Conservation (phyloP, 345 rosid species). For the Clarkia xantiana region DNA sequence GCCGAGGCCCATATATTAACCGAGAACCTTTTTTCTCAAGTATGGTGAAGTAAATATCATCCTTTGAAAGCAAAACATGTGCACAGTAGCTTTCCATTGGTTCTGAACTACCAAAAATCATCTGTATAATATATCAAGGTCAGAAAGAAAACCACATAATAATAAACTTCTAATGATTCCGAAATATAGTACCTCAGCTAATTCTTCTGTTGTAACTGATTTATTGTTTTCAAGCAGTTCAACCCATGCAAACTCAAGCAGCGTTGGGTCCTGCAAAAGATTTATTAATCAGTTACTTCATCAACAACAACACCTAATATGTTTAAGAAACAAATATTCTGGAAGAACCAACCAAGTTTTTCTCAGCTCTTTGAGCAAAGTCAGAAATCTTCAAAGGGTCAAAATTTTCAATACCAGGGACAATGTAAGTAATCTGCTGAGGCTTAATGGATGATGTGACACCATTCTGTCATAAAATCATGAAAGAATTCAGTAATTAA, state of each 20-base stretch:
- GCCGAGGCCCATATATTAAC: conserved; percentile 60
- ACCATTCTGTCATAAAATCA: conserved; percentile 51
- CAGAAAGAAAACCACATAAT: conserved; percentile 16
- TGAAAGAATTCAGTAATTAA: not conserved
- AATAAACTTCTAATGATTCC: conserved; percentile 2
- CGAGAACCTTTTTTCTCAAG: conserved; percentile 56
- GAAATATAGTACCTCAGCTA: conserved; percentile 62
- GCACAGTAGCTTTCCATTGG: conserved; percentile 88
- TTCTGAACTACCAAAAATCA: conserved; percentile 66
- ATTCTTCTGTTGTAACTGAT: conserved; percentile 66
- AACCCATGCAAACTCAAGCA: conserved; percentile 89
- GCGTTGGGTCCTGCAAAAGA: conserved; percentile 51
- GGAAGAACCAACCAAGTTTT: conserved; percentile 48
- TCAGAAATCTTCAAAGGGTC: conserved; percentile 46
- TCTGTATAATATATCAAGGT: conserved; percentile 36
- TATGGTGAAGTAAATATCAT: conserved; percentile 64
- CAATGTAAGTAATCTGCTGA: conserved; percentile 70
- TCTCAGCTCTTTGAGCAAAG: conserved; percentile 50
- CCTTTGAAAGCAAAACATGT: conserved; percentile 76
- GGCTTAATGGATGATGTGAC: conserved; percentile 62
- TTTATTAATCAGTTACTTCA: conserved; percentile 1
- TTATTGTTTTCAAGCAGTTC: conserved; percentile 86
- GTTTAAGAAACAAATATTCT: not conserved
- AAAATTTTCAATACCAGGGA: conserved; percentile 70
- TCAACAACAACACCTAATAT: not conserved